Evolutionary conservation across 1,284 basidiomycete species (phyloP), one percentile per base, ranked within the genome.

Genomic region (Inonotus hispidus): DNA sequence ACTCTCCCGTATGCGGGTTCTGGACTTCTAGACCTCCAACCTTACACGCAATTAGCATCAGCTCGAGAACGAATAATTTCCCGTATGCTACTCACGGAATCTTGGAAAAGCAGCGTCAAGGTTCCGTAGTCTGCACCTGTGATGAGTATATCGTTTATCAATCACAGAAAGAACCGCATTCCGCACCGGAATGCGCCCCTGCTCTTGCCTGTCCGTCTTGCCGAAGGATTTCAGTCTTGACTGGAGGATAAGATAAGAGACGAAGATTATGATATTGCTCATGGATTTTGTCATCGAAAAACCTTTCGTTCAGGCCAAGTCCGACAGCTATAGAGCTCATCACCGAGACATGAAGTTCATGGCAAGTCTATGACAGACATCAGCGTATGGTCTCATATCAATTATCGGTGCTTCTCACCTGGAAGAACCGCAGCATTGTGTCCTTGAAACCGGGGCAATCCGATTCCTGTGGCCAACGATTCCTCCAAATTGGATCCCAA

Each of bases 11-110:
- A 66, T 87, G 84, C 11, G 88, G 88, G 67, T 91, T 89, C 68
- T 87, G 83, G 0, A 93, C 91, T 70, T 95, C 87, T 14, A 95
- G 77, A 0, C 92, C 92, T 16, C 92, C 92, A 55, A 94, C 85
- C 79, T 87, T 65, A 46, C 6, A 46, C 39, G 46, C 23, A 16
- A 13, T 13, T 38, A 37, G 39, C 35, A 27, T 1, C 39, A 7
- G 35, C 3, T n/a, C 32, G 32, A 32, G 32, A 41, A 43, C 10
- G 37, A 13, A 6, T 19, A 3, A 46, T n/a, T 35, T 39, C 25
- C 7, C 29, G 5, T 6, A 25, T 21, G 8, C 43, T 16, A 21
- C 78, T 59, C 67, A 85, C 85, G 21, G 77, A 78, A 69, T 93
- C 92, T 72, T 94, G 92, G 75, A 93, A 94, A 7, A 95, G 77